Evolutionary conservation across 1,284 basidiomycete species (phyloP), one percentile per base, ranked within the genome.

Genomic region (Fomitopsis palustris): DNA sequence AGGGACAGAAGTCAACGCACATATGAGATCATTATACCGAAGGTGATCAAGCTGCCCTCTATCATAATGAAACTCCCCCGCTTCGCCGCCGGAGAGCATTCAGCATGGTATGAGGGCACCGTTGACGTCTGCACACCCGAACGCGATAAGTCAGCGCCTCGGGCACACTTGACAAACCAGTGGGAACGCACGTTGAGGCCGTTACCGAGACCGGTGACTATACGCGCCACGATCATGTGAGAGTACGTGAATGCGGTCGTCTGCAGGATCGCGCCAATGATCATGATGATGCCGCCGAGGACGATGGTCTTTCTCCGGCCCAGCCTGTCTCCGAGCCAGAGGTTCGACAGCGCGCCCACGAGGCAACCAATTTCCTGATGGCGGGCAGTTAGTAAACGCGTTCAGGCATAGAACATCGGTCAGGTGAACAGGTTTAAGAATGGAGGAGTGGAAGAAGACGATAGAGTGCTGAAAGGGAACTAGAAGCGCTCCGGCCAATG

Each of bases 21-120:
- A 74, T 62, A 85, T 81, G 84, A 83, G 59, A 88, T 72, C 81
- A 87, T 88, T 65, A 89, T 83, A 61, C 88, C 88, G 64, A 86
- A 85, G 2, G 86, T 83, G 59, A 90, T 88, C 2, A 90, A 74
- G 66, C 81, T 82, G 4, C 87, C 85, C 72, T 88, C 86, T 45
- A 89, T 76, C 79, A 87, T 85, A 47, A 89, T 88, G 58, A 87
- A 77, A 60, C 81, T 81, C 21, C 88, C 87, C 59, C 88, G 75
- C 63, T 80, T 80, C 38, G 80, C 75, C 2, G 86, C 81, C 8
- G 83, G 81, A 2, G 85, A 84, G 62, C 84, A 84, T 68, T 90
- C 88, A 0, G 86, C 84, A 57, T 88, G 87, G 63, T 87, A 86
- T 7, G 77, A 76, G 9, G 84, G 84, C 1, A 86, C 82, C 10